Evolutionary conservation across 2,329 filamentous ascomycete genomes (phyloP), one percentile per base, ranked within the genome.

Genomic region (Talaromyces marneffei): DNA sequence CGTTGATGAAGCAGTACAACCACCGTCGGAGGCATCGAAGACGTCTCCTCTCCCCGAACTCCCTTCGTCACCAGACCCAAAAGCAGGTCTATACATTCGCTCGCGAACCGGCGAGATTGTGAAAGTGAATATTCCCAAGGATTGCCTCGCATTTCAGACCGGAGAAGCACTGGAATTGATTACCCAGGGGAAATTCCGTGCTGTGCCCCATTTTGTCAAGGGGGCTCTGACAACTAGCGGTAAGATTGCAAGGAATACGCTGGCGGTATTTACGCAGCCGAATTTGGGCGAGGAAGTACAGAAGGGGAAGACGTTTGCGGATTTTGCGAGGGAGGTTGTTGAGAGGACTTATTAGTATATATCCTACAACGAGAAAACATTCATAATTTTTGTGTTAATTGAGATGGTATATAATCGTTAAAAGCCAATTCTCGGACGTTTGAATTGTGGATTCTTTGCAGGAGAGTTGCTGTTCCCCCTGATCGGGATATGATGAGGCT

Each of bases 251-350:
- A 80, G 89, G 62, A 97, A 97, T 77, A 99, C 94, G 9, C 77
- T 99, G 66, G 94, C 94, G 0, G 92, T 97, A 9, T 99, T 97
- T 71, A 99, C 93, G 62, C 94, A 99, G 82, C 94, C 94, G 25
- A 96, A 97, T 78, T 75, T 97, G 83, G 87, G 86, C 0, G 80
- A 87, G 62, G 79, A 86, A 35, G 83, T 93, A 7, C 85, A 83
- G 66, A 82, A 85, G 14, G 93, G 92, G 0, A 85, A 89, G 80
- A 90, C 83, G 1, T 93, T 91, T 77, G 79, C 85, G 50, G 83
- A 83, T 20, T 93, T 91, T 72, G 87, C 87, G 2, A 90, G 90
- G 83, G 89, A 91, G 72, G 87, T 92, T 53, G 89, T 92, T 69
- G 87, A 90, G 77, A 75, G 89, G 75, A 88, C 88, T 71, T 83